Evolutionary conservation across 1,284 basidiomycete species (phyloP).

Genomic region (Meripilus lineatus): DNA sequence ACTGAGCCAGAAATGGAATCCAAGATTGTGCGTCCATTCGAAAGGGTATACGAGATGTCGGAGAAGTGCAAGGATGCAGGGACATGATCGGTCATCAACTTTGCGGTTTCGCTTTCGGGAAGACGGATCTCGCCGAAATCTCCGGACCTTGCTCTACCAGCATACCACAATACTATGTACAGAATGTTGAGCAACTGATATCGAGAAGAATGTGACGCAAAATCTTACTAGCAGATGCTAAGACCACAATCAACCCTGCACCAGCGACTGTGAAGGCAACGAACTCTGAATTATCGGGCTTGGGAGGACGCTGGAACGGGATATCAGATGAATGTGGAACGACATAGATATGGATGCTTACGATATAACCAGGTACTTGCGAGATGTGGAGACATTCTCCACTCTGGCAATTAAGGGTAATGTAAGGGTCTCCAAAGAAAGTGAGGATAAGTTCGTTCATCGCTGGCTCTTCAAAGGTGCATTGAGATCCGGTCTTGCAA

Average conservation of each 20-base stretch:
- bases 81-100: slow-evolving; percentile 90
- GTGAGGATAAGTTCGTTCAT: slow-evolving; percentile 95
- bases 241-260: slow-evolving; percentile 65
- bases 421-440: slow-evolving; percentile 90
- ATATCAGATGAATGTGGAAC: not conserved
- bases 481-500: slow-evolving; percentile 72
- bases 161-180: slow-evolving; percentile 78
- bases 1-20: slow-evolving; percentile 79
- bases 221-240: slow-evolving; percentile 46
- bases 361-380: slow-evolving; percentile 89
- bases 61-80: slow-evolving; percentile 90
- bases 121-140: slow-evolving; percentile 78
- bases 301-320: slow-evolving; percentile 55
- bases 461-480: slow-evolving; percentile 90
- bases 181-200: slow-evolving; percentile 1
- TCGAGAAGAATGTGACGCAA: not conserved
- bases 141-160: slow-evolving; percentile 65
- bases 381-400: slow-evolving; percentile 95
- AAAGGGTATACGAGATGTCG: slow-evolving; percentile 76
- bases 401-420: slow-evolving; percentile 82
- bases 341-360: slow-evolving; percentile 32
- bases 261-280: slow-evolving; percentile 81
- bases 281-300: slow-evolving; percentile 78
- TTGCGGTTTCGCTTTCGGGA: slow-evolving; percentile 76
- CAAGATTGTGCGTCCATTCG: slow-evolving; percentile 60